Evolutionary conservation across 1,139 yeast species (phyloP).

Genomic region (Blastobotrys aristatus): DNA sequence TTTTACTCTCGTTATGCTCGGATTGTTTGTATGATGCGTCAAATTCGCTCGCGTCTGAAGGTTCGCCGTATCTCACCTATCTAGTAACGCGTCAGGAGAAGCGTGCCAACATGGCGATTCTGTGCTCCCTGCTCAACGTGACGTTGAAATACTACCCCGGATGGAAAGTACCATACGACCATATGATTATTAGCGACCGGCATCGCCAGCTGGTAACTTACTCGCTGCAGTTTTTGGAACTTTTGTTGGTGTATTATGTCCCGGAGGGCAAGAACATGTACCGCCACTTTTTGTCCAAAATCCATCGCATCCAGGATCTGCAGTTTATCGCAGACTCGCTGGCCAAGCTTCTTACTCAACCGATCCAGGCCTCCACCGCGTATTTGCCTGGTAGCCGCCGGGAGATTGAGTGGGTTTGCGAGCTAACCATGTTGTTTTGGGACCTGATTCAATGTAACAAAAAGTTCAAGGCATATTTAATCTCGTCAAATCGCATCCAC

Average conservation of each 20-base stretch:
- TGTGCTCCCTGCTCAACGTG: slow-evolving; percentile 66
- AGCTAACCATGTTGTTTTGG: slow-evolving; percentile 62
- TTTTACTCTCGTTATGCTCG: slow-evolving; percentile 61
- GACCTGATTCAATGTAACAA: slow-evolving; percentile 70
- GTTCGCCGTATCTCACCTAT: slow-evolving; percentile 56
- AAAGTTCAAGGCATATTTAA: slow-evolving; percentile 42
- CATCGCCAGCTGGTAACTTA: slow-evolving; percentile 52
- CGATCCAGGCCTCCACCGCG: slow-evolving; percentile 32
- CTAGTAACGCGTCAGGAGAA: slow-evolving; percentile 52
- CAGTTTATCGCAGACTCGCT: slow-evolving; percentile 42
- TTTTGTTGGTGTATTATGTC: slow-evolving; percentile 61
- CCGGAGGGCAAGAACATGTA: slow-evolving; percentile 26
- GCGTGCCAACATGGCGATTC: slow-evolving; percentile 44
- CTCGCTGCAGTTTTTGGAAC: slow-evolving; percentile 56
- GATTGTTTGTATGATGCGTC: slow-evolving; percentile 52
- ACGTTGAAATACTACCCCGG: slow-evolving; percentile 35
- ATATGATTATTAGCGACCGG: slow-evolving; percentile 40
- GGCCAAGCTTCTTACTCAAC: slow-evolving; percentile 29
- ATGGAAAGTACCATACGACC: slow-evolving; percentile 41
- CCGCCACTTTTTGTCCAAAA: slow-evolving; percentile 33
- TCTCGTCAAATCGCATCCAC: slow-evolving; percentile 43
- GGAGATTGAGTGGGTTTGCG: slow-evolving; percentile 37
- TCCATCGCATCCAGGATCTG: slow-evolving; percentile 40
- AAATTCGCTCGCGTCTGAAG: slow-evolving; percentile 43
- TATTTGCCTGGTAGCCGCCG: slow-evolving; percentile 33